Evolutionary conservation across 1,139 yeast species (phyloP).

Genomic region (Magnusiomyces tetraspermus): DNA sequence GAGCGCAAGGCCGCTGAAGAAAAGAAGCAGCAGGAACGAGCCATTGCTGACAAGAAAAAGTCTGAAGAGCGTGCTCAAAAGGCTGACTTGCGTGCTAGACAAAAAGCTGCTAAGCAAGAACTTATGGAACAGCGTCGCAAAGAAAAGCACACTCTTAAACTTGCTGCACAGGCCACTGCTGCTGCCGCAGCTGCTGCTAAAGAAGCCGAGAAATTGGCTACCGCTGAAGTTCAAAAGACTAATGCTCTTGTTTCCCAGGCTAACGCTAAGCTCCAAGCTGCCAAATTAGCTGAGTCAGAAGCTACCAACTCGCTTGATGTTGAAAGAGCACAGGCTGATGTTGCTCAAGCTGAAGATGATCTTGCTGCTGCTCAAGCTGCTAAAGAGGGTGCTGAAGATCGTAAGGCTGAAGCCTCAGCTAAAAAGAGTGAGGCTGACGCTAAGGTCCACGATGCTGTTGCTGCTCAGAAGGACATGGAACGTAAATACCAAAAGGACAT

Average conservation of each 20-base stretch:
- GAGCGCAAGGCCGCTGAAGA: slow-evolving; percentile 15
- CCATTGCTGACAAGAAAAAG: too few relatives aligned
- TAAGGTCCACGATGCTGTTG: slow-evolving; percentile 9
- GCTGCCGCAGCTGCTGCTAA: slow-evolving; percentile 25
- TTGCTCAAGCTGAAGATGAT: slow-evolving; percentile 18
- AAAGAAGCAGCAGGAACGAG: slow-evolving; percentile 5
- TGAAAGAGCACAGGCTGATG: slow-evolving; percentile 16
- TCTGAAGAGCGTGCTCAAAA: slow-evolving; percentile 17
- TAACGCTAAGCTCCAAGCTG: slow-evolving; percentile 25
- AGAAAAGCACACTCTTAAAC: slow-evolving; percentile 14
- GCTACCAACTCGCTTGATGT: slow-evolving; percentile 17
- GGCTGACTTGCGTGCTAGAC: slow-evolving; percentile 15
- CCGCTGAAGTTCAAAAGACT: slow-evolving; percentile 23
- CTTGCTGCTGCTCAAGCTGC: slow-evolving; percentile 21
- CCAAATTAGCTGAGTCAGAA: slow-evolving; percentile 25
- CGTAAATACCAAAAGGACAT: slow-evolving; percentile 2
- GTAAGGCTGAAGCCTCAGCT: slow-evolving; percentile 14
- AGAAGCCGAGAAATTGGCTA: slow-evolving; percentile 20
- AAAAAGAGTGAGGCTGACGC: slow-evolving; percentile 14
- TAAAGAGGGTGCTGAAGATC: slow-evolving; percentile 13
- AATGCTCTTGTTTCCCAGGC: slow-evolving; percentile 20
- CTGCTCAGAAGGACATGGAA: slow-evolving; percentile 4
- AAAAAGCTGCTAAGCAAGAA: slow-evolving; percentile 15
- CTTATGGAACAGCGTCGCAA: slow-evolving; percentile 9
- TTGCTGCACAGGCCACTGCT: slow-evolving; percentile 17